Evolutionary conservation across 202 grass and related monocot genomes (phyloP), one percentile per base, ranked within the genome.

Genomic region (Carex arenaria): DNA sequence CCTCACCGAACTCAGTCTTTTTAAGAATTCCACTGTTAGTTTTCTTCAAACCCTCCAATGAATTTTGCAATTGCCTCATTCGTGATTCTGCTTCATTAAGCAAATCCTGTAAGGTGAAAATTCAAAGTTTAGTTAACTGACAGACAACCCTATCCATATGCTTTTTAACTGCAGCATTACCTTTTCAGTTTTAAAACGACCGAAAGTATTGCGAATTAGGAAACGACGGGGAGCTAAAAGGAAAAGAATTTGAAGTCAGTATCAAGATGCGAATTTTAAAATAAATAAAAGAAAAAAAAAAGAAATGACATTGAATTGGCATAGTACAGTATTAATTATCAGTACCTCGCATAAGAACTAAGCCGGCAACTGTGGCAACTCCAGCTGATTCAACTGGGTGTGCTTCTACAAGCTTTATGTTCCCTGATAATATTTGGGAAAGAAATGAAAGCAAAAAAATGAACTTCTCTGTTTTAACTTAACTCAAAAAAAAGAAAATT

Each of bases 161-260:
- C 47, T 87, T 75, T 83, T 86, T 65, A 61, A 76, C 1, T 45
- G 3, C 32, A 10, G 75, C 8, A 20, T 62, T 87, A 98, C 96
- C 91, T 98, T 93, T 85, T 98, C 96, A 79, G 84, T 95, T 82
- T 93, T 91, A 42, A 98, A 92, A 88, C 89, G 93, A 14, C 93
- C 95, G 38, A 98, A 79, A 12, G 93, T 95, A 79, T 92, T 91
- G 47, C 88, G 93, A 68, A 93, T 87, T 75, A 98, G 89, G 84
- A 98, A 93, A 85, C 89, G 89, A 38, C 93, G 87, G 83, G 93
- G 93, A 64, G 92, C 96, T 98, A 79, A 85, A 72, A 42, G 38
- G 26, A 86, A 18, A 85, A 81, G 28, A 75, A 84, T 12, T 43
- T 60, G 64, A 61, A 84, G 31, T 84, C 26, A 84, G 55, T 30